A percentile compares a stretch with the other conserved stretches of the same genome.
phyloP scores from a whole-genome alignment of 805 yeast genomes.

The Saccharomycopsis sp. region DNA sequence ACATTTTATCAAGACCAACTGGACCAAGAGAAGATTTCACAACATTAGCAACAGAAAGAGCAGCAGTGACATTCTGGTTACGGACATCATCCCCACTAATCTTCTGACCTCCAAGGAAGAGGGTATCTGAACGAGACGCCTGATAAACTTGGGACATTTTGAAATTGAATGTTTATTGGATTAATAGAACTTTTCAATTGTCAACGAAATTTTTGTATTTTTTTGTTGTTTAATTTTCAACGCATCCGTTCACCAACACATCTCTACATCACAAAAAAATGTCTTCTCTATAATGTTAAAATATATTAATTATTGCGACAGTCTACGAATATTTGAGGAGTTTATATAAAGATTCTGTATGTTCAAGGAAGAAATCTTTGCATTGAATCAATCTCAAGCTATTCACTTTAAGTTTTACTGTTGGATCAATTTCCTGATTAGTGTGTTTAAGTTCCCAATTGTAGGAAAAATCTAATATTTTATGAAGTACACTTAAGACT shows the following conservation, averaged over 20 bases:
- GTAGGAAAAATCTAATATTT: constrained; percentile 33
- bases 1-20: constrained; percentile 96
- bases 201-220: neutral
- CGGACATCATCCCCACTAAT: constrained; percentile 93
- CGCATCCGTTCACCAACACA: no score
- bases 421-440: neutral
- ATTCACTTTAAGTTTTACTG: constrained; percentile 3
- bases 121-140: constrained; percentile 80
- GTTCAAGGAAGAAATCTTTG: constrained; percentile 4
- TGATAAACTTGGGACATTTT: constrained; percentile 55
- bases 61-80: constrained; percentile 91
- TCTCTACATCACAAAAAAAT: no score
- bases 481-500: constrained; percentile 31
- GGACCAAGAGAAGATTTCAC: constrained; percentile 95
- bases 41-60: constrained; percentile 88
- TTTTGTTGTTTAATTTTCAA: no score
- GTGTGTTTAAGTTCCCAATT: constrained; percentile 18
- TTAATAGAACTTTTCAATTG: neutral
- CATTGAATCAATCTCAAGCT: constrained; percentile 10
- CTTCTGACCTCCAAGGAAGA: constrained; percentile 93
- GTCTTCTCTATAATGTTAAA: no score
- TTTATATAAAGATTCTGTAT: no score
- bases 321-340: no score
- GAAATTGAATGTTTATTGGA: neutral
- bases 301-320: no score